Percentiles rank a stretch among this genome's conserved stretches.
phyloP scores from a whole-genome alignment of 2,329 filamentous ascomycete species.

The Geosmithia flava region DNA sequence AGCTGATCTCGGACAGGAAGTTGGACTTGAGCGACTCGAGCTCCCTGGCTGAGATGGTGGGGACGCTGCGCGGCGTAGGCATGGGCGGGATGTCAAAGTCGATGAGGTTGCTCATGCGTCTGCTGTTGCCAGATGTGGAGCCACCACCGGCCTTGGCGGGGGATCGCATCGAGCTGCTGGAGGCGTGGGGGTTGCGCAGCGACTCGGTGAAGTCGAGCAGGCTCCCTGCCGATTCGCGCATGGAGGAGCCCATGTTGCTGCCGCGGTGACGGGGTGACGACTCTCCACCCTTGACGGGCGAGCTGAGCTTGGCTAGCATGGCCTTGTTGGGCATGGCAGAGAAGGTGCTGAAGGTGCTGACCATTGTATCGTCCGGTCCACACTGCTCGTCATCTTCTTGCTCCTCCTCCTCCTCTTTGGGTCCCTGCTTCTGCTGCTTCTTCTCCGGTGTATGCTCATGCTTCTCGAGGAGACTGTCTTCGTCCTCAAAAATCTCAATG shows the following conservation, averaged over 20 bases:
- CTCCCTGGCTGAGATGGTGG: conserved; percentile 82
- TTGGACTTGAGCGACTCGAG: conserved; percentile 84
- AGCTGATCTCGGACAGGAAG: conserved; percentile 86
- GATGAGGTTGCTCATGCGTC: conserved; percentile 54
- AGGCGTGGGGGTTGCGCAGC: conserved; percentile 34
- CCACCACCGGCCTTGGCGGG: conserved; percentile 11
- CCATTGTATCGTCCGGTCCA: conserved; percentile 56
- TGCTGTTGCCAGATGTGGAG: conserved; percentile 28
- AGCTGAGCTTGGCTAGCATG: conserved; percentile 63
- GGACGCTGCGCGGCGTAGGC: conserved; percentile 83
- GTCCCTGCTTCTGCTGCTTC: conserved; percentile 10
- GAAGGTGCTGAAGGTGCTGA: conserved; percentile 80
- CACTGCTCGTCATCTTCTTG: conserved; percentile 25
- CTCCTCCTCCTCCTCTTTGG: conserved; percentile 15
- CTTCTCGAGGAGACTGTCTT: conserved; percentile 16
- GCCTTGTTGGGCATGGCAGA: conserved; percentile 85
- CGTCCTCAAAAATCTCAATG: conserved; percentile 52
- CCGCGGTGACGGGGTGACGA: conserved; percentile 22
- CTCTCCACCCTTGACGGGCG: conserved; percentile 39
- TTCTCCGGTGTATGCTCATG: conserved; percentile 11
- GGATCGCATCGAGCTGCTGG: conserved; percentile 20
- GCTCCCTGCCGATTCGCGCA: conserved; percentile 42
- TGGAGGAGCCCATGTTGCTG: background rate
- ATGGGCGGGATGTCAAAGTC: conserved; percentile 78
- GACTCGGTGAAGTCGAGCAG: conserved; percentile 84